phyloP scores from a whole-genome alignment of 1,139 yeast genomes.

The Protomyces pachydermus region DNA sequence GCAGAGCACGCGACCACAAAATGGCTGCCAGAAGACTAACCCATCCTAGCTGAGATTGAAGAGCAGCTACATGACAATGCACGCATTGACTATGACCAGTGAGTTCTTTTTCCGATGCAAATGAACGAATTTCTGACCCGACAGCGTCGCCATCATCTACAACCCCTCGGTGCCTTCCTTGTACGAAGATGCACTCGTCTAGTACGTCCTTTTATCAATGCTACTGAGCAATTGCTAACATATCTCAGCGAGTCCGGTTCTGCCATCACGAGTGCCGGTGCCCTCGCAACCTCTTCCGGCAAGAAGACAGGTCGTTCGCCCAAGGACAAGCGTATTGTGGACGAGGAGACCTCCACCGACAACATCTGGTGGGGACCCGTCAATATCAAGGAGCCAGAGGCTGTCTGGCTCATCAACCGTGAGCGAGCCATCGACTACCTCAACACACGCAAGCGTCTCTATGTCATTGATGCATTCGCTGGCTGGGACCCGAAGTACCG shows the following conservation, averaged over 20 bases:
- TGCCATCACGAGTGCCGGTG: constrained; percentile 89
- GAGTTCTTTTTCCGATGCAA: not conserved
- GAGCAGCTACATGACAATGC: constrained; percentile 25
- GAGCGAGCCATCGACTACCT: constrained; percentile 96
- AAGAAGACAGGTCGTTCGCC: constrained; percentile 97
- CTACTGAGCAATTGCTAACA: not conserved
- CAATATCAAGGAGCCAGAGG: constrained; percentile 88
- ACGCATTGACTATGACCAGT: constrained; percentile 25
- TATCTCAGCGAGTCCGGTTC: constrained; percentile 64
- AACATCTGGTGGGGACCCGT: constrained; percentile 99
- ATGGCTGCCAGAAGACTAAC: not conserved
- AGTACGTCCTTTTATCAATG: constrained; percentile 29
- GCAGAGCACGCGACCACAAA: not conserved
- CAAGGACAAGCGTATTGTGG: constrained; percentile 95
- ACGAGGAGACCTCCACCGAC: constrained; percentile 76
- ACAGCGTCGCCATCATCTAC: constrained; percentile 53
- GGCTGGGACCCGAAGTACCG: constrained; percentile 99
- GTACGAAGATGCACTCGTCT: constrained; percentile 85
- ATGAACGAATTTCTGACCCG: not conserved
- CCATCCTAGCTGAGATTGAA: constrained; percentile 17
- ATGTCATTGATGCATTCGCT: constrained; percentile 93
- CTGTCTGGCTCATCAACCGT: constrained; percentile 92
- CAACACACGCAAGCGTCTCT: constrained; percentile 90
- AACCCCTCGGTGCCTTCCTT: constrained; percentile 90
- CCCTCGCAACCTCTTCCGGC: constrained; percentile 93